Evolutionary conservation across 1,139 yeast species (phyloP).

Genomic region (Kurtzmaniella quercitrusa): DNA sequence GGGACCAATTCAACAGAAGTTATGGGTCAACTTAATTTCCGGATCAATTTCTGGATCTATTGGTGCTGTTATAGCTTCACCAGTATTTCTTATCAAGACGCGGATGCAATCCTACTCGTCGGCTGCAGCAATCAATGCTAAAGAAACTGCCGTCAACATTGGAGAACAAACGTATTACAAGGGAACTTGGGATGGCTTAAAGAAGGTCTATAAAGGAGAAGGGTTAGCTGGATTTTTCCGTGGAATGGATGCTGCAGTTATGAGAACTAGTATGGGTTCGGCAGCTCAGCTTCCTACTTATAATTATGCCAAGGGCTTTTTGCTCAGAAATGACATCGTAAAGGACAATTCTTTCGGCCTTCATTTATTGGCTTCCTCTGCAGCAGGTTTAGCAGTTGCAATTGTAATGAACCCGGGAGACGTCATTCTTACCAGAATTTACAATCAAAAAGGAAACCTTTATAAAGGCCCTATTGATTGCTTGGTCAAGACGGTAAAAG

Average conservation of each 20-base stretch:
- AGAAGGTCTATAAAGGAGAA: constrained; percentile 56
- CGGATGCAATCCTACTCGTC: constrained; percentile 89
- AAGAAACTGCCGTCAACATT: constrained; percentile 32
- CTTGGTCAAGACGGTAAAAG: constrained; percentile 68
- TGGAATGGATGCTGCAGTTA: constrained; percentile 91
- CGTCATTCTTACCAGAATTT: constrained; percentile 88
- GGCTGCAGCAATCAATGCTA: constrained; percentile 16
- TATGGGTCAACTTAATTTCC: constrained; percentile 67
- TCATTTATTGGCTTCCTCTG: constrained; percentile 72
- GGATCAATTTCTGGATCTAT: constrained; percentile 85
- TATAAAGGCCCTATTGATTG: constrained; percentile 90
- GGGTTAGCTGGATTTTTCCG: constrained; percentile 79
- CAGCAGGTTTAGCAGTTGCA: constrained; percentile 89
- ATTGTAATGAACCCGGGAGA: constrained; percentile 98
- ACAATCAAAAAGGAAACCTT: constrained; percentile 86
- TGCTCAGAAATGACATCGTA: constrained; percentile 45
- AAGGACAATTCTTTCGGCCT: constrained; percentile 62
- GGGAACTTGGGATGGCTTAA: constrained; percentile 64
- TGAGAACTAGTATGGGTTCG: constrained; percentile 95
- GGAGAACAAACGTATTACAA: constrained; percentile 92
- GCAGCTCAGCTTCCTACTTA: constrained; percentile 94
- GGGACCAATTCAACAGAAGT: constrained; percentile 49
- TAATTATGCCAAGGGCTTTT: constrained; percentile 64
- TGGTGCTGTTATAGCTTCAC: constrained; percentile 89
- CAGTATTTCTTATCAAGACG: constrained; percentile 86